Conservation (phyloP, 768 basidiomycete species). For the Leccinum rimulosum region DNA sequence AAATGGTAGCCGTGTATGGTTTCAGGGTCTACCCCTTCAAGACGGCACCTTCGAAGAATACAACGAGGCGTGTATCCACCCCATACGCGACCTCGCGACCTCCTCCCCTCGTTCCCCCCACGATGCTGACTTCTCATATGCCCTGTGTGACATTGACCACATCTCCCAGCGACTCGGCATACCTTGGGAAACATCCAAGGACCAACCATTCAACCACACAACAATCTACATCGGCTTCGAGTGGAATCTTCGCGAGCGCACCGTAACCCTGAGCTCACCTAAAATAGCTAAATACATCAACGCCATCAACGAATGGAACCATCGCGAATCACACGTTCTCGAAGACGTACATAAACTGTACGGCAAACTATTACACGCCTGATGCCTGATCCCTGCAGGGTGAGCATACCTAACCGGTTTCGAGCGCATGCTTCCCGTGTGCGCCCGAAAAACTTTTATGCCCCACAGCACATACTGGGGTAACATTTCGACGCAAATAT, state of each 20-base stretch:
- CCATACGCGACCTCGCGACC: not conserved
- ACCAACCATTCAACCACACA: constrained; percentile 5
- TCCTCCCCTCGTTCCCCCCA: not conserved
- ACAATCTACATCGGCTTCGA: constrained; percentile 29
- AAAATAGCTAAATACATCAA: not conserved
- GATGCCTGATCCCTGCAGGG: constrained; percentile 27
- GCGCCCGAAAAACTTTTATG: constrained; percentile 31
- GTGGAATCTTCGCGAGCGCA: constrained; percentile 28
- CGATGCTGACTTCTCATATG: not conserved
- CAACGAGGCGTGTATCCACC: no score
- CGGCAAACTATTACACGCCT: not conserved
- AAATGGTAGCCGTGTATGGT: no score
- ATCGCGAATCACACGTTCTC: fast-evolving
- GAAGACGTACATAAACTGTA: not conserved
- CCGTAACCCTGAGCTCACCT: not conserved
- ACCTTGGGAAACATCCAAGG: constrained; percentile 10
- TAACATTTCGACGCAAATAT: no score
- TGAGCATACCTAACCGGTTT: constrained; percentile 41
- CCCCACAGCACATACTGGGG: constrained; percentile 11
- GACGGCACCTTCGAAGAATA: no score
- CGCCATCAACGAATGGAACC: not conserved
- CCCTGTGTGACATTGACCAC: not conserved
- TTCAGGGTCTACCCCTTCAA: no score
- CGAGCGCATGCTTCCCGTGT: constrained; percentile 36
- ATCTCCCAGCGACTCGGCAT: not conserved